These are phyloP conservation scores for Pelargonium australe DNA, from an alignment of 441 rosid genomes.

Conservation along the genomic window DNA sequence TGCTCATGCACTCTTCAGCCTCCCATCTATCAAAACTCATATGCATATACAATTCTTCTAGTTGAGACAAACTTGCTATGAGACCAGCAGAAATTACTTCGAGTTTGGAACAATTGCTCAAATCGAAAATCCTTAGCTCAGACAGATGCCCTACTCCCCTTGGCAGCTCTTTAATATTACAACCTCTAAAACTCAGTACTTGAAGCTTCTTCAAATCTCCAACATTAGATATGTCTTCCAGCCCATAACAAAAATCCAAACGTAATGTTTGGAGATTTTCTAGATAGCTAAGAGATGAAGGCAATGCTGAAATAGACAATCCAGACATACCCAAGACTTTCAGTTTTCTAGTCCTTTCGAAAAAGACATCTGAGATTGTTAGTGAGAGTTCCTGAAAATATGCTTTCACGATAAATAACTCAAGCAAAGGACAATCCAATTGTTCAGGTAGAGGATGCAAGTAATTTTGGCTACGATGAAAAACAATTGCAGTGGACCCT, in stretches of 20 bases:
- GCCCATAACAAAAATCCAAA: not conserved
- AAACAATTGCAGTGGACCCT: not conserved
- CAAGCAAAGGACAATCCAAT: not conserved
- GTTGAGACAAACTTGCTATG: conserved; percentile 15
- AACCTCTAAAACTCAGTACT: conserved; percentile 25
- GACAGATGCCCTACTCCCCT: conserved; percentile 24
- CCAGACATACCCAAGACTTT: conserved; percentile 12
- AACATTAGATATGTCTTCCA: conserved; percentile 12
- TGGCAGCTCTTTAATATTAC: conserved; percentile 20
- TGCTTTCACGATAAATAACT: not conserved
- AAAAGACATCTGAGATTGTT: not conserved
- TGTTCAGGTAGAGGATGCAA: not conserved
- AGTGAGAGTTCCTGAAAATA: not conserved
- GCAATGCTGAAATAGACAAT: conserved; percentile 8
- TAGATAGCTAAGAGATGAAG: conserved; percentile 15
- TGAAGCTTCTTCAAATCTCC: conserved; percentile 13
- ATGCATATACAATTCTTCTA: conserved; percentile 23
- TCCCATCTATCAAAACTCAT: conserved; percentile 19
- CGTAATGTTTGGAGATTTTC: conserved; percentile 15
- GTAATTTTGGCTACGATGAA: not conserved
- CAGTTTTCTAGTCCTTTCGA: not conserved
- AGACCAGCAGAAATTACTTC: conserved; percentile 15
- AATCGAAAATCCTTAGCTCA: conserved; percentile 19
- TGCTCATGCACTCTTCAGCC: not conserved
- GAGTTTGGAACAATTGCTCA: conserved; percentile 10